phyloP scores from a whole-genome alignment of 2,329 filamentous ascomycete genomes.

The Alternaria sp. region DNA sequence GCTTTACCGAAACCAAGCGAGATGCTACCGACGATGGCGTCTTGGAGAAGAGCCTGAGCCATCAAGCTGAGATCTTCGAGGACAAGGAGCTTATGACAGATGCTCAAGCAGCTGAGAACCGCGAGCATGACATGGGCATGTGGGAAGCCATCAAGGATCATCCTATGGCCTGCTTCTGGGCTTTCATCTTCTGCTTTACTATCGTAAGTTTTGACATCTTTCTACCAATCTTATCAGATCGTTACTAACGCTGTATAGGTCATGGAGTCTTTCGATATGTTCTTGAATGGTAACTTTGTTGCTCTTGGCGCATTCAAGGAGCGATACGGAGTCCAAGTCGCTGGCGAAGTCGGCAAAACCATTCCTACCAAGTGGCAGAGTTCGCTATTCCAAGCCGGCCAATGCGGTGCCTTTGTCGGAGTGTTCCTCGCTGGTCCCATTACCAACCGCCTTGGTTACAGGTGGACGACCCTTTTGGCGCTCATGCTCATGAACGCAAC shows the following conservation, averaged over 20 bases:
- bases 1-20: constrained; percentile 11
- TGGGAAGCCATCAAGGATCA: constrained; percentile 60
- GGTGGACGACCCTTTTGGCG: constrained; percentile 62
- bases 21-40: constrained; percentile 9
- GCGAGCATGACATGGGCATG: constrained; percentile 60
- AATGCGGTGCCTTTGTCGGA: constrained; percentile 67
- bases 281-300: constrained; percentile 67
- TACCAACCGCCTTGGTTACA: constrained; percentile 65
- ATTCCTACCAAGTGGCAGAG: constrained; percentile 66
- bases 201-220: constrained; percentile 52
- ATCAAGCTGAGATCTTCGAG: constrained; percentile 24
- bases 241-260: constrained; percentile 53
- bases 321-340: constrained; percentile 56
- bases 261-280: constrained; percentile 71
- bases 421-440: constrained; percentile 67
- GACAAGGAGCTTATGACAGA: constrained; percentile 35
- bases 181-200: constrained; percentile 63
- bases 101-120: constrained; percentile 65
- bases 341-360: constrained; percentile 37
- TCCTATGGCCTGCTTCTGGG: constrained; percentile 63
- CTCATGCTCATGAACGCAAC: constrained; percentile 65
- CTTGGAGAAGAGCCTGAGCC: constrained; percentile 11
- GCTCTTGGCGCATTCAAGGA: constrained; percentile 59
- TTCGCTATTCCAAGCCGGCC: constrained; percentile 63
- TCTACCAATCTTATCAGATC: not conserved